Conservation (phyloP, 345 rosid genomes). For the Brassica napus region Da-Ae NC_063443.1:1497501-1498000, state of each 20-base stretch:
- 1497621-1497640: background rate
- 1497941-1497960: background rate
- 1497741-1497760: constrained; percentile 27
- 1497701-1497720: constrained; percentile 23
- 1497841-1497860: background rate
- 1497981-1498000: constrained; percentile 4
- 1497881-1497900: constrained; percentile 37
- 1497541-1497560: constrained; percentile 30
- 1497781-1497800: constrained; percentile 37
- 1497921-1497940: constrained; percentile 10
- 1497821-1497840: constrained; percentile 31
- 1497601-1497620: background rate
- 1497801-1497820: constrained; percentile 32
- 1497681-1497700: constrained; percentile 17
- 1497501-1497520: constrained; percentile 40
- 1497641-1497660: background rate
- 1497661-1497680: constrained; percentile 3
- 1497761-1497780: constrained; percentile 24
- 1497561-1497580: background rate
- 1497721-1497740: constrained; percentile 18
- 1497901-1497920: constrained; percentile 7
- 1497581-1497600: background rate
- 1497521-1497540: constrained; percentile 35
- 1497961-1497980: constrained; percentile 13
- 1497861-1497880: constrained; percentile 24